Evolutionary conservation across 2,329 filamentous ascomycete species (phyloP).

Genomic region (Penicillium brasilianum): DNA sequence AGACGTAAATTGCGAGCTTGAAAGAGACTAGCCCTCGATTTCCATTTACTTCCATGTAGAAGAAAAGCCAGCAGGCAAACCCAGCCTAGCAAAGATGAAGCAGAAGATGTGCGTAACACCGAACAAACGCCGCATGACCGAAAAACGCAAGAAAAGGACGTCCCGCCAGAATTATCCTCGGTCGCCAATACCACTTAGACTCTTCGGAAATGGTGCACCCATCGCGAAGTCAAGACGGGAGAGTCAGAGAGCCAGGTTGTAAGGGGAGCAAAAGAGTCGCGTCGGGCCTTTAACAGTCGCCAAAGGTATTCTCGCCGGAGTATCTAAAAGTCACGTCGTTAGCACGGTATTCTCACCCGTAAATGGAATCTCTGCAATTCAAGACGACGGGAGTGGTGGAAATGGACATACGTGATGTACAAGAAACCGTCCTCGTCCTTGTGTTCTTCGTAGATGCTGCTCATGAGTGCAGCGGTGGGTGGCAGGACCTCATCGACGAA

Average conservation of each 20-base stretch:
- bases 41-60: conserved; percentile 15
- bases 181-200: conserved; percentile 9
- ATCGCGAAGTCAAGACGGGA: conserved; percentile 5
- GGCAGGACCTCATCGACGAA: conserved; percentile 98
- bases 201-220: conserved; percentile 6
- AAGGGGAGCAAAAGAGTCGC: conserved; percentile 17
- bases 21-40: conserved; percentile 6
- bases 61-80: conserved; percentile 22
- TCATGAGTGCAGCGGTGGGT: conserved; percentile 96
- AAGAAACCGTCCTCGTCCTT: conserved; percentile 89
- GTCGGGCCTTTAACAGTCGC: conserved; percentile 47
- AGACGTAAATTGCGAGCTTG: background rate
- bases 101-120: conserved; percentile 30
- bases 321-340: conserved; percentile 59
- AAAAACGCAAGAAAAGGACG: conserved; percentile 13
- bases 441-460: conserved; percentile 99
- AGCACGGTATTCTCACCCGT: conserved; percentile 30
- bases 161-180: conserved; percentile 19
- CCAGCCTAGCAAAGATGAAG: conserved; percentile 24
- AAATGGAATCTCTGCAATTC: background rate
- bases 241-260: conserved; percentile 14
- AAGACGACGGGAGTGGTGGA: background rate
- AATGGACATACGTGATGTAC: conserved; percentile 81
- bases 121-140: conserved; percentile 29
- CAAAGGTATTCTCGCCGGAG: conserved; percentile 99